Base-by-base conservation (phyloP, 768 basidiomycete species). In the Infundibulicybe gibba region DNA sequence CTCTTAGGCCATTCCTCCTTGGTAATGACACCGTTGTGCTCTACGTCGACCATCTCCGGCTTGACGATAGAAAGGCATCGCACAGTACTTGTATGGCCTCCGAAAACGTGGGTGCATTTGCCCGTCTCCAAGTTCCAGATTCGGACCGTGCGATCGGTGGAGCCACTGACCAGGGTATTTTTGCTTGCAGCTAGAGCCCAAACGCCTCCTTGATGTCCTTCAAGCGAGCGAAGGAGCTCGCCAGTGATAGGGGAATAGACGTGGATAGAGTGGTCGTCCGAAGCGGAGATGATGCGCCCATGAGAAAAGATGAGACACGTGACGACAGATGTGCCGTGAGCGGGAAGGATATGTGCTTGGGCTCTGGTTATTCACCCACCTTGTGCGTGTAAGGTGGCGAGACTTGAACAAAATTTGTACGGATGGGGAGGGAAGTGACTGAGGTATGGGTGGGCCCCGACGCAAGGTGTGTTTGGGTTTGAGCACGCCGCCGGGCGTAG, bases 231-330 rank as follows among this genome's bases (percentile, higher is more conserved):
- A 4, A 86, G 64, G 16, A 90, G 76, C 32, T 80, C 75, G 11
- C 95, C 95, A 0, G 86, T 89, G 20, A 77, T 63, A n/a, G 91
- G 94, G 17, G 86, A 87, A 63, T 95, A 97, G 40, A 99, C 83
- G 59, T 94, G 90, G 59, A 98, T 97, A 3, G 92, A 90, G 57
- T 97, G 92, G 65, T 97, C 94, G 64, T 99, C 95, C 0, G 93
- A 95, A 10, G 95, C 94, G 10, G 91, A 94, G 58, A 99, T 92
- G 67, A 99, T 92, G 50, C 94, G 91, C 25, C 90, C 89, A 50
- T 84, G 83, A 42, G 95, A 97, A 70, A 99, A 91, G 56, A 97
- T 80, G 40, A 97, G 81, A 63, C 94, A 97, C 35, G 95, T 99
- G 61, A 99, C 93, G 51, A 97, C 95, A 17, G 87, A 84, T 39